phyloP scores from a whole-genome alignment of 2,329 filamentous ascomycete genomes.

The Pseudonectria foliicola region DNA sequence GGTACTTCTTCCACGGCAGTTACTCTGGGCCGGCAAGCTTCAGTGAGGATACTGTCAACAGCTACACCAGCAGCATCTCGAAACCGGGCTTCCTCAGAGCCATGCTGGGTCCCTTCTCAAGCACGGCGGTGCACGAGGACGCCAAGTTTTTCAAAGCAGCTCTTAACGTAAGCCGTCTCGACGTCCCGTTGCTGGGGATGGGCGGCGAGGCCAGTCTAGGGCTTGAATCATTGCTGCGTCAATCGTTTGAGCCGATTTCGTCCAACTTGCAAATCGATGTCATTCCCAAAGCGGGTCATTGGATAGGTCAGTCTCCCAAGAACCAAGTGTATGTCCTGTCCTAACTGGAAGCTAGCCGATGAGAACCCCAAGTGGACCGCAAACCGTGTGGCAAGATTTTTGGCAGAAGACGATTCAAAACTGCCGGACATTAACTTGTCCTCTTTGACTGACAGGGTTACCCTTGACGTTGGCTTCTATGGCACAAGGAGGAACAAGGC shows the following conservation, averaged over 20 bases:
- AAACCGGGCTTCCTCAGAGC: conserved; percentile 37
- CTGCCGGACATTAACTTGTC: conserved; percentile 8
- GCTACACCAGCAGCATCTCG: conserved; percentile 31
- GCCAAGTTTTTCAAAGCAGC: conserved; percentile 28
- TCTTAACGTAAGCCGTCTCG: conserved; percentile 11
- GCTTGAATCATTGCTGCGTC: background rate
- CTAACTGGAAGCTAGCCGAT: conserved; percentile 10
- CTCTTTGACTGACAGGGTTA: conserved; percentile 12
- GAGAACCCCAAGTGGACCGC: conserved; percentile 20
- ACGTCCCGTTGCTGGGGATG: conserved; percentile 16
- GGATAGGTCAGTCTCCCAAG: conserved; percentile 16
- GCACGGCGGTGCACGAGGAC: conserved; percentile 25
- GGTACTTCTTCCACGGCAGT: conserved; percentile 39
- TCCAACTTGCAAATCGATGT: conserved; percentile 12
- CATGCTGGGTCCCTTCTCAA: conserved; percentile 31
- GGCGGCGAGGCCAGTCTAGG: conserved; percentile 22
- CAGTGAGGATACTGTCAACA: conserved; percentile 30
- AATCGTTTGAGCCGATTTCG: conserved; percentile 7
- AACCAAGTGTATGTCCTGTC: accelerated
- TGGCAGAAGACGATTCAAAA: conserved; percentile 5
- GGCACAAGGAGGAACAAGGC: conserved; percentile 8
- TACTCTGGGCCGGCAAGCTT: conserved; percentile 34
- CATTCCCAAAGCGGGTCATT: conserved; percentile 21
- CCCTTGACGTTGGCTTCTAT: conserved; percentile 13
- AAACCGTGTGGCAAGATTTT: conserved; percentile 10